Base-by-base conservation (phyloP, 1,284 basidiomycete genomes). In the Sphagnurus paluster region DNA sequence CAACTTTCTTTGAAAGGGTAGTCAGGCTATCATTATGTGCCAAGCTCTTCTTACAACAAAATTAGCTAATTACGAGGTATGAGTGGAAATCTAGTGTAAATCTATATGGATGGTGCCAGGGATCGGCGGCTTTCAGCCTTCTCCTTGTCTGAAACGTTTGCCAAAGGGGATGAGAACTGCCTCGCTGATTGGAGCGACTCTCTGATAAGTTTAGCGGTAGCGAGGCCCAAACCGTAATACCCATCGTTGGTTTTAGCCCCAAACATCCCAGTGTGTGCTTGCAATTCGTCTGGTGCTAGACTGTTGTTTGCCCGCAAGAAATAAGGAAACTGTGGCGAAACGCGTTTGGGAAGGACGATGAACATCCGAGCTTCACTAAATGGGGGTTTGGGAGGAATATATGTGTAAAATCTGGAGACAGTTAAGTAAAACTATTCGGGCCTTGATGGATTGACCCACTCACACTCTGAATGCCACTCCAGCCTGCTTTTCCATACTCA, bases 251-350 rank as follows among this genome's bases (percentile, higher is more conserved):
- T 84, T 53, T 75, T 77, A 4, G 80, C 77, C 51, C 80, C 78
- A 66, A 98, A 98, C 87, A 98, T 96, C 32, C 84, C 84, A 36
- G 84, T 90, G 61, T 98, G 94, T 9, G 92, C 94, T 50, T 87
- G 75, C 14, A 96, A 72, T 65, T 97, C 93, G 61, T 96, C 90
- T 14, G 72, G 56, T 0, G 87, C 88, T 21, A 84, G 61, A 2
- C 70, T 76, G 56, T 94, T 95, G 23, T 69, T 70, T 2, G 80
- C 77, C 17, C 81, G 76, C 11, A 75, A 51, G 61, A 90, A 93
- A 56, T 81, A 73, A 3, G 72, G 56, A 28, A 71, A 73, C 17
- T 77, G 64, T 2, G 71, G 72, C 11, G 82, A 75, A 17, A 71
- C 69, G 11, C 69, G 63, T 39, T 77, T 71, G 0, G 91, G 91